Conservation (phyloP, 139 green algal genomes). For the Monoraphidium neglectum region DNA sequence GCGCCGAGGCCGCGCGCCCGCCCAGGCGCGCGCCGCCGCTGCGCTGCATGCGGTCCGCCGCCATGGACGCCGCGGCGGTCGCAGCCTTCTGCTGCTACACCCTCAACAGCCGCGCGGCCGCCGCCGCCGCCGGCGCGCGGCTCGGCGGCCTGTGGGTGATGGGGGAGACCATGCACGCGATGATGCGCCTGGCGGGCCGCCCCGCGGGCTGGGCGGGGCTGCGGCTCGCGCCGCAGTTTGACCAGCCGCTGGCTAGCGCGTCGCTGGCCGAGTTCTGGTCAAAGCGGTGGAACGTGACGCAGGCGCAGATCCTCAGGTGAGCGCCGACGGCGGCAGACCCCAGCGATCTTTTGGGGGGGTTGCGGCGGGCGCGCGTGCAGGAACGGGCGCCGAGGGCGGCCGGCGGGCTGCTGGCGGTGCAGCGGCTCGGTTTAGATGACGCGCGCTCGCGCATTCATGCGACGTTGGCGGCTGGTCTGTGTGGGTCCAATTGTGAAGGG, state of each 20-base stretch:
- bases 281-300: slow-evolving; percentile 28
- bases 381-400: too few relatives aligned
- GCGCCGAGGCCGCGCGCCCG: too few relatives aligned
- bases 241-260: neutral
- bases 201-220: slow-evolving; percentile 5
- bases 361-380: too few relatives aligned
- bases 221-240: slow-evolving; percentile 24
- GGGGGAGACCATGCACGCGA: slow-evolving; percentile 10
- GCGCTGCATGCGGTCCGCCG: too few relatives aligned
- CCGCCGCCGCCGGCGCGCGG: neutral
- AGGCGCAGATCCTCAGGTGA: slow-evolving; percentile 22
- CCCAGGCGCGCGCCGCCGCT: too few relatives aligned
- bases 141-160: slow-evolving; percentile 12
- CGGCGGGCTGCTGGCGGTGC: too few relatives aligned
- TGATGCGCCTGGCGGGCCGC: slow-evolving; percentile 4
- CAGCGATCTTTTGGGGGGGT: too few relatives aligned
- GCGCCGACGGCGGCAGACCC: too few relatives aligned
- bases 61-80: neutral
- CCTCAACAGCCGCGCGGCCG: slow-evolving; percentile 1
- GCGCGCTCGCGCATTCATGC: too few relatives aligned
- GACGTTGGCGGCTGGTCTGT: too few relatives aligned
- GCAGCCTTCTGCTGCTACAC: slow-evolving; percentile 16
- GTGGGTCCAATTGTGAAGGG: too few relatives aligned
- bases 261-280: slow-evolving; percentile 25
- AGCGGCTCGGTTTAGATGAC: too few relatives aligned